Evolutionary conservation across 805 yeast species (phyloP).

Genomic region (Myxozyma udenii): DNA sequence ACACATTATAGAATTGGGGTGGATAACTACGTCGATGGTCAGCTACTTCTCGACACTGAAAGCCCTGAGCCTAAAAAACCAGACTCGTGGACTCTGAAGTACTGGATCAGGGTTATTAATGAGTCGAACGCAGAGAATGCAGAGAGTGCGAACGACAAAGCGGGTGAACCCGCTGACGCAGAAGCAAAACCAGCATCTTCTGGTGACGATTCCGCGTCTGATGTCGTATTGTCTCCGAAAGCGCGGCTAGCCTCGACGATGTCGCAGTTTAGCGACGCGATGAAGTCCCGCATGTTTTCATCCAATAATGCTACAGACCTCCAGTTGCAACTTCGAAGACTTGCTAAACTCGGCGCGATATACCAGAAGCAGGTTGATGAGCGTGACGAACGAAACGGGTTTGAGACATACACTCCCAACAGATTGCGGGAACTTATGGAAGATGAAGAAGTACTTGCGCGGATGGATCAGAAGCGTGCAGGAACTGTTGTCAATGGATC

Average conservation of each 20-base stretch:
- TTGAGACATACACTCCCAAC: conserved; percentile 12
- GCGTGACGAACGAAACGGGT: conserved; percentile 11
- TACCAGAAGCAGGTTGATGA: conserved; percentile 29
- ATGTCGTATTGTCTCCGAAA: too few species aligned
- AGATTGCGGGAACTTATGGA: conserved; percentile 3
- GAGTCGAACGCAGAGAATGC: neutral
- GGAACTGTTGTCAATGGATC: neutral
- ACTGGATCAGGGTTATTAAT: conserved; percentile 7
- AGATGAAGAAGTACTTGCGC: too few species aligned
- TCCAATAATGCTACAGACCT: too few species aligned
- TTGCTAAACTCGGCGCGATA: conserved; percentile 37
- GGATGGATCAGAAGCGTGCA: neutral
- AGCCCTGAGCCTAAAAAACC: conserved; percentile 9
- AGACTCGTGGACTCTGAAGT: conserved; percentile 11
- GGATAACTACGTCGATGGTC: conserved; percentile 8
- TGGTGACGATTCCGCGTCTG: too few species aligned
- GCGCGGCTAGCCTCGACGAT: too few species aligned
- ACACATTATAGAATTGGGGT: conserved; percentile 30
- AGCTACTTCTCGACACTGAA: neutral
- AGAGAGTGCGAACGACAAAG: too few species aligned
- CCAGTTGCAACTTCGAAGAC: conserved; percentile 34
- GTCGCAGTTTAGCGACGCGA: too few species aligned
- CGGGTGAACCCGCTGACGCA: too few species aligned
- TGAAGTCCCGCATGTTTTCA: too few species aligned
- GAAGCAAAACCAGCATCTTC: too few species aligned